Evolutionary conservation across 306 rosid species (phyloP), one percentile per base, ranked within the genome.

Genomic region (Fagus sylvatica): DNA sequence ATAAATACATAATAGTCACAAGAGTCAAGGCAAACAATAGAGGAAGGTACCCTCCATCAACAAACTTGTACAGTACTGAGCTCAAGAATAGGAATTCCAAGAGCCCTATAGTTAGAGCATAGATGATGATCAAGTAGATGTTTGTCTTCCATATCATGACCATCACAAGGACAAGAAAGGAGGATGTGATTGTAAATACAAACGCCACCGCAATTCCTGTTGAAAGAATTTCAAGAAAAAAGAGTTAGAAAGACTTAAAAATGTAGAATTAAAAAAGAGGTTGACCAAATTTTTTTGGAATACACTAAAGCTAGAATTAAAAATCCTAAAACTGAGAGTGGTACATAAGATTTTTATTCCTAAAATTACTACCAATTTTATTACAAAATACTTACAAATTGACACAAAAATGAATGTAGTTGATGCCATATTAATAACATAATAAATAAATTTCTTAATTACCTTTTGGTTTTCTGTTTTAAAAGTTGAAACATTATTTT

Each of bases 151-250:
- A 94, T 87, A 94, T 92, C 98, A 94, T 78, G 28, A 83, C 71
- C 97, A 94, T 94, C 83, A 92, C 88, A 49, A 94, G 79, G 6
- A 89, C 88, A 0, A 94, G 80, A 30, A 94, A 88, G 1, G 82
- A 62, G 5, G 94, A 94, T 51, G 96, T 94, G 1, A 92, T 85
- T 34, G 91, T 81, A 97, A 92, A 92, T 4, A 94, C 97, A 60
- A 94, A 86, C 78, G 89, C 92, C 89, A 94, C 98, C 1, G 94
- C 98, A 72, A 94, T 86, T 7, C 98, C 96, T 94, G 34, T 51
- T 22, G 6, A 34, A 65, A 65, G 48, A 17, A 32, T 32, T 3
- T 60, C 8, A 33, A 39, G 43, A 66, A 37, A 66, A 66, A 34
- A 5, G 4, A 34, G 34, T 62, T 62, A 34, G 5, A 9, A 62